Evolutionary conservation across 257 asterid species (phyloP).

Genomic region (Echium plantagineum): DNA sequence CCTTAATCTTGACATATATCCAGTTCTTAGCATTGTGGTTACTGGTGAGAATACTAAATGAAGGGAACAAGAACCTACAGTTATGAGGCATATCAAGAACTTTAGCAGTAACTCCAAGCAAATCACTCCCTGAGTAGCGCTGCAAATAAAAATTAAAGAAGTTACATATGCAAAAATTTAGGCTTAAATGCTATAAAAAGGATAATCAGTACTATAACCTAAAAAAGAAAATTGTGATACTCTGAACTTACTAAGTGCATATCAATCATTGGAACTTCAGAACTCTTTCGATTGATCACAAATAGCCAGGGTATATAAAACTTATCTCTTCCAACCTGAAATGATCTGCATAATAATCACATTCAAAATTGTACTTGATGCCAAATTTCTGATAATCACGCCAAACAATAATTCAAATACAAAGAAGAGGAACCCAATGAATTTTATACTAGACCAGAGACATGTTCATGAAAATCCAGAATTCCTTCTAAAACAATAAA

Average conservation of each 20-base stretch:
- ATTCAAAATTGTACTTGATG: too few relatives aligned
- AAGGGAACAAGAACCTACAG: slow-evolving; percentile 34
- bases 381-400: too few relatives aligned
- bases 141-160: slow-evolving; percentile 11
- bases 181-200: not conserved
- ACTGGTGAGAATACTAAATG: slow-evolving; percentile 6
- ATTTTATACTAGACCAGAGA: too few relatives aligned
- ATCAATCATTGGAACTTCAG: slow-evolving; percentile 94
- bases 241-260: slow-evolving; percentile 56
- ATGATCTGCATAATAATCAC: slow-evolving; percentile 51
- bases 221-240: not conserved
- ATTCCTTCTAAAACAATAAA: not conserved
- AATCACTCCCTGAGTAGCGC: slow-evolving; percentile 82
- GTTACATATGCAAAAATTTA: not conserved
- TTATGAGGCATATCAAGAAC: slow-evolving; percentile 76
- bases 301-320: slow-evolving; percentile 86
- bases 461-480: too few relatives aligned
- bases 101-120: slow-evolving; percentile 79
- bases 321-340: slow-evolving; percentile 93
- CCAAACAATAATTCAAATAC: not conserved
- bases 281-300: slow-evolving; percentile 70
- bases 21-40: not conserved
- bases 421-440: too few relatives aligned
- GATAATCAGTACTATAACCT: not conserved
- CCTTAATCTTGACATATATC: not conserved